phyloP scores from a whole-genome alignment of 2,329 filamentous ascomycete species.

The Huntiella moniliformis region DNA sequence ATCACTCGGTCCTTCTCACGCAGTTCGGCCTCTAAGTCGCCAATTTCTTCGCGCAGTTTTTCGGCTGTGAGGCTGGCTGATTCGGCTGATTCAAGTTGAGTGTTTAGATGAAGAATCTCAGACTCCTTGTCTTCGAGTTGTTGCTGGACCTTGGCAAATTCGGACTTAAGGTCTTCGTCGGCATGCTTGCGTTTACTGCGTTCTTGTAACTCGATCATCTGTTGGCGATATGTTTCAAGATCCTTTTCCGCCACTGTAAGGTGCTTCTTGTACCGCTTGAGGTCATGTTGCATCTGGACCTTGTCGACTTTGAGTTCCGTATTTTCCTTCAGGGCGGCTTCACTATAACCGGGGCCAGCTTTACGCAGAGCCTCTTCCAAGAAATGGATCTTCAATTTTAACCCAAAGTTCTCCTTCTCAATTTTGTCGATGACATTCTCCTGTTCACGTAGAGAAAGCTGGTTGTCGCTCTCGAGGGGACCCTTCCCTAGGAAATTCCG shows the following conservation, averaged over 20 bases:
- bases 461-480: constrained; percentile 67
- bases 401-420: constrained; percentile 93
- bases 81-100: constrained; percentile 32
- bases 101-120: constrained; percentile 41
- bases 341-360: constrained; percentile 73
- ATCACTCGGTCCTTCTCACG: constrained; percentile 58
- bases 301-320: constrained; percentile 89
- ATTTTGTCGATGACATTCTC: constrained; percentile 91
- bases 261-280: constrained; percentile 71
- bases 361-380: constrained; percentile 80
- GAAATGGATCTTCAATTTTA: constrained; percentile 95
- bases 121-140: constrained; percentile 38
- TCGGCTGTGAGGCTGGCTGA: constrained; percentile 7
- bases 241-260: constrained; percentile 69
- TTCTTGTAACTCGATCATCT: constrained; percentile 67
- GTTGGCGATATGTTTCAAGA: constrained; percentile 62
- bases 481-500: constrained; percentile 40
- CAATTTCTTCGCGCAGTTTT: constrained; percentile 53
- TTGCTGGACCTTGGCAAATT: constrained; percentile 38
- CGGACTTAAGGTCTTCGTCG: constrained; percentile 47
- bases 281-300: constrained; percentile 72
- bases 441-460: constrained; percentile 81
- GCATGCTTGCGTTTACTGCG: constrained; percentile 58
- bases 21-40: constrained; percentile 56
- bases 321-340: constrained; percentile 80